A percentile compares a stretch with the other conserved stretches of the same genome.
These are phyloP conservation scores for Monosporascus ibericus DNA, from an alignment of 2,329 filamentous ascomycete species.

Conservation along the genomic window DNA sequence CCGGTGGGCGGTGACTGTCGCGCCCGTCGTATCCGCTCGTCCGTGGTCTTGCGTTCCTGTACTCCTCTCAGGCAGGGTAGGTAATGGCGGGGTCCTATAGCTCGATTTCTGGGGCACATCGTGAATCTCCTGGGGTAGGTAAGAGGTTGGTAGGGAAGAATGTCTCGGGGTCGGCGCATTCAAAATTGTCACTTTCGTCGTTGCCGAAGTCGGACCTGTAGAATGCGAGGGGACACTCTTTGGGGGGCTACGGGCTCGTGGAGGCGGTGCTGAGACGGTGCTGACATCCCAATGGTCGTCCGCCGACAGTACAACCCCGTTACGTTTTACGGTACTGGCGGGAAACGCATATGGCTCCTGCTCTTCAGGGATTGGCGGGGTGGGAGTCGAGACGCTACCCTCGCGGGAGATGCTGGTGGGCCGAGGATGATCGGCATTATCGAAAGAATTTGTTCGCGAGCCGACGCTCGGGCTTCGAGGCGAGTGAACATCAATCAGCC, in stretches of 20 bases:
- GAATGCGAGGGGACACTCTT: conserved; percentile 10
- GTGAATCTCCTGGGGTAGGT: conserved; percentile 14
- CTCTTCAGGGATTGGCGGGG: conserved; percentile 36
- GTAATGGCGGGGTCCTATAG: conserved; percentile 19
- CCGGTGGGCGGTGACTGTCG: conserved; percentile 8
- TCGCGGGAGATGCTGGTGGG: conserved; percentile 34
- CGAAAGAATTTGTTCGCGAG: conserved; percentile 44
- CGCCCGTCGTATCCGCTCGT: conserved; percentile 8
- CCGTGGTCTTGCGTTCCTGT: conserved; percentile 17
- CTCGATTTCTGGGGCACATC: conserved; percentile 14
- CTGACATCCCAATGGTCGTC: conserved; percentile 10
- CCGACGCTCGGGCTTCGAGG: conserved; percentile 43
- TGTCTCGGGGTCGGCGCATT: conserved; percentile 4
- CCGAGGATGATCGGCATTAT: conserved; percentile 36
- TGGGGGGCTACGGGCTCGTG: conserved; percentile 14
- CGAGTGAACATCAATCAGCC: conserved; percentile 50
- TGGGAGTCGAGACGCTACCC: conserved; percentile 29
- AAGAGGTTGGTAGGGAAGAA: not conserved
- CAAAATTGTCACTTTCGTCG: conserved; percentile 17
- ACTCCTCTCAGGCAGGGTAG: conserved; percentile 25
- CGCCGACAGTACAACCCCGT: conserved; percentile 6
- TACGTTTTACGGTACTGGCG: conserved; percentile 10
- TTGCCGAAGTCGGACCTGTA: conserved; percentile 8
- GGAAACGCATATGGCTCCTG: conserved; percentile 10
- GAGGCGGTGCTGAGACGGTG: conserved; percentile 6